phyloP scores from a whole-genome alignment of 257 asterid species.

The Solanum clarkiae region DNA sequence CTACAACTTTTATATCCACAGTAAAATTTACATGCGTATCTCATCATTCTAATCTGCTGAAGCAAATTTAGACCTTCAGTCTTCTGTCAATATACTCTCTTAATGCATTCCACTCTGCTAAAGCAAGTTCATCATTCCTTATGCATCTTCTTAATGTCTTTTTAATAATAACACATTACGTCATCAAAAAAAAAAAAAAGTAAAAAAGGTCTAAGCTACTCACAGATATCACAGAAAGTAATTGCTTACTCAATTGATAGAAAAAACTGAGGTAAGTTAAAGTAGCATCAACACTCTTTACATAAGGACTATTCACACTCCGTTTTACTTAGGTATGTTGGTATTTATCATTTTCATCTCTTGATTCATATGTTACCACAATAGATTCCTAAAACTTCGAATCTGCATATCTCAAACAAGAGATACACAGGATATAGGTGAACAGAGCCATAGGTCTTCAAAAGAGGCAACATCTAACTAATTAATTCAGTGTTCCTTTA shows the following conservation, averaged over 20 bases:
- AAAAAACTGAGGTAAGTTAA: neutral
- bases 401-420: neutral
- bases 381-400: neutral
- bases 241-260: neutral
- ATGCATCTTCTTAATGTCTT: too few relatives aligned
- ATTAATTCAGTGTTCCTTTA: neutral
- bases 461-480: neutral
- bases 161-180: too few relatives aligned
- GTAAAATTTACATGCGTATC: neutral
- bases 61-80: too few relatives aligned
- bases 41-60: neutral
- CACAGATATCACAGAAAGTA: neutral
- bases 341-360: neutral
- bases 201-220: neutral
- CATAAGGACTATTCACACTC: neutral
- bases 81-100: too few relatives aligned
- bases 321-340: neutral
- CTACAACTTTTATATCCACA: neutral
- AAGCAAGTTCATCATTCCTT: neutral
- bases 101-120: neutral
- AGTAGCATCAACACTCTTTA: neutral
- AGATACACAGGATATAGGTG: neutral
- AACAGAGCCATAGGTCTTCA: neutral
- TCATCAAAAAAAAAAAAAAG: neutral
- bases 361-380: neutral